phyloP scores from a whole-genome alignment of 345 rosid species.

The Abelmoschus esculentus region DNA sequence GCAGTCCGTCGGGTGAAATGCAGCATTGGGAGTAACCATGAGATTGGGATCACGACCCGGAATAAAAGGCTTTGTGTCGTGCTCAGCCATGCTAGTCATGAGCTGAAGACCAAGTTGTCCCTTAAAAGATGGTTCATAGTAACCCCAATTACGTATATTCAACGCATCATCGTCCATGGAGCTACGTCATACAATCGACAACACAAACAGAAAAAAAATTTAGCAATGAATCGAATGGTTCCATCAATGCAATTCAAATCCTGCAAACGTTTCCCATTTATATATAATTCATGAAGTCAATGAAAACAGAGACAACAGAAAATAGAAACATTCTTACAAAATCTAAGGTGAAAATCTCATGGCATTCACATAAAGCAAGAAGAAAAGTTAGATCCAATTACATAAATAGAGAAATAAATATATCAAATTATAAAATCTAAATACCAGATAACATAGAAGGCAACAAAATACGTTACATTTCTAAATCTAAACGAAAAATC shows the following conservation, averaged over 20 bases:
- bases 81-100: conserved; percentile 62
- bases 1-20: conserved; percentile 53
- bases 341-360: neutral
- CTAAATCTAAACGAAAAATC: neutral
- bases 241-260: neutral
- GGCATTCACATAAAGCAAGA: neutral
- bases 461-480: conserved; percentile 1
- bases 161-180: conserved; percentile 77
- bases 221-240: neutral
- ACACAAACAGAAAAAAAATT: neutral
- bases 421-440: neutral
- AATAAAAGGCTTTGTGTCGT: conserved; percentile 56
- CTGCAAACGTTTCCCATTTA: neutral
- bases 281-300: neutral
- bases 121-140: conserved; percentile 66
- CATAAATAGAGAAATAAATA: neutral
- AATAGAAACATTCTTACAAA: neutral
- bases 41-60: conserved; percentile 61
- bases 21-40: conserved; percentile 44
- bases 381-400: conserved; percentile 8
- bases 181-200: conserved; percentile 28
- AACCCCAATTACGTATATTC: conserved; percentile 79
- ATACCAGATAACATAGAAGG: neutral
- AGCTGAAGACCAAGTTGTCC: conserved; percentile 74
- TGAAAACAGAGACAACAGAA: neutral